These are phyloP conservation scores for Aspergillus egyptiacus DNA, from an alignment of 495 filamentous ascomycete genomes.

Conservation along the genomic window DNA sequence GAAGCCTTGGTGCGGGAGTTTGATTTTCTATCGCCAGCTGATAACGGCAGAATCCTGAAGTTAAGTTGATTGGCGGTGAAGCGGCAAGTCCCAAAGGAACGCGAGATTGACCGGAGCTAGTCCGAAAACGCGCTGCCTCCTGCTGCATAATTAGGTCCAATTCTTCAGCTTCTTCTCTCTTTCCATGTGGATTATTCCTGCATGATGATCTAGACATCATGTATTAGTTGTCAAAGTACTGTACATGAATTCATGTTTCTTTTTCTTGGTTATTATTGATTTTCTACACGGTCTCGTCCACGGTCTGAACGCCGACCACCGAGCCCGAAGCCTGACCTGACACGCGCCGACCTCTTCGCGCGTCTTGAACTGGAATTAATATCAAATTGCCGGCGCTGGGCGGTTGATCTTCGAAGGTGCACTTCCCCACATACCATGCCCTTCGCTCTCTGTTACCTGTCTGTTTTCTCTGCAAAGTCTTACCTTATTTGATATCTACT, in stretches of 20 bases:
- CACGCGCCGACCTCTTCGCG: slow-evolving; percentile 37
- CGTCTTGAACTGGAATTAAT: slow-evolving; percentile 18
- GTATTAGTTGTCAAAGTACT: not conserved
- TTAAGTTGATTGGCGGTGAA: not conserved
- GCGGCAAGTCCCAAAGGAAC: not conserved
- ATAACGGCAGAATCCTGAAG: not conserved
- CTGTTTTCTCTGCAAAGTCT: slow-evolving; percentile 6
- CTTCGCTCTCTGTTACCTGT: slow-evolving; percentile 11
- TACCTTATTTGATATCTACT: slow-evolving; percentile 7
- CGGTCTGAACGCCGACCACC: slow-evolving; percentile 23
- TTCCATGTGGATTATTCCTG: slow-evolving; percentile 1
- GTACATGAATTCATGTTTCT: not conserved
- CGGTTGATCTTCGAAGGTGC: slow-evolving; percentile 22
- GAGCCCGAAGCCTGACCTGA: slow-evolving; percentile 16
- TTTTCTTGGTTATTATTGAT: not conserved
- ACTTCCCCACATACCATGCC: slow-evolving; percentile 26
- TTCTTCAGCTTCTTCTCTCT: not conserved
- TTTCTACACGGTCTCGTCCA: slow-evolving; percentile 19
- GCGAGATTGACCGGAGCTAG: slow-evolving; percentile 12
- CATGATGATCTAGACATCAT: slow-evolving; percentile 3
- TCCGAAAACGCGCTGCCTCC: slow-evolving; percentile 22
- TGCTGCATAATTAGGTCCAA: not conserved
- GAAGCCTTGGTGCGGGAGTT: not conserved
- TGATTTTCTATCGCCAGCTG: not conserved
- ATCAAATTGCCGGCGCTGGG: slow-evolving; percentile 18